Evolutionary conservation across 1,139 yeast genomes (phyloP), one percentile per base, ranked within the genome.

Genomic region (Yamadazyma buinensis): DNA sequence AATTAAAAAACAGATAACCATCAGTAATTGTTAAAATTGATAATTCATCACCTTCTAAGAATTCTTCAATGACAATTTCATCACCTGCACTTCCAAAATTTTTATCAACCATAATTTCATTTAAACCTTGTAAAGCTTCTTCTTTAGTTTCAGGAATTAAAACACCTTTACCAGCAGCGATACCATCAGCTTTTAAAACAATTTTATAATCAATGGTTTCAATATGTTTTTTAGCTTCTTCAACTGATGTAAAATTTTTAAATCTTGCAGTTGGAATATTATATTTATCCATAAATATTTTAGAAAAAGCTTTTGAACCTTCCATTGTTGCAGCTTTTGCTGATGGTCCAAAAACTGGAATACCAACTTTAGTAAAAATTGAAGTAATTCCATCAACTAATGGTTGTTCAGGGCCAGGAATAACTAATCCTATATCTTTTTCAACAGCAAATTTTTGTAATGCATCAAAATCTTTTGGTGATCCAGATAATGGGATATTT

Each of bases 381-480:
- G 80, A 64, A 23, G 90, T 62, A 41, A 92, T 80, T 30, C 99
- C 99, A 54, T 92, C 97, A 26, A 92, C 97, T 43, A 94, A 71
- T 27, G 98, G 98, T 61, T 88, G 96, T 64, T 94, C 99, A n/a
- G 99, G 98, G 28, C 99, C 99, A 25, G 98, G 98, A 33, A 94
- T 73, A 10, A 88, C 98, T 44, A 94, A 71, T 35, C 72, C 75
- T 39, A 94, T 73, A 8, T 73, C 52, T 40, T 90, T 67, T 28
- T 76, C 75, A n/a, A 69, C 57, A 7, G 96, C 95, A 59, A 88
- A 87, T 40, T 75, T 59, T 37, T 74, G 80, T 42, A 76, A 75
- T 27, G 78, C 67, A 30, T 66, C 69, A 21, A 75, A 73, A 55
- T 84, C 80, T 46, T 81, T 78, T 4, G 70, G 72, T 39, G 77